Base-by-base conservation (phyloP, 805 yeast species). In the Barnettozyma botsteinii region DNA sequence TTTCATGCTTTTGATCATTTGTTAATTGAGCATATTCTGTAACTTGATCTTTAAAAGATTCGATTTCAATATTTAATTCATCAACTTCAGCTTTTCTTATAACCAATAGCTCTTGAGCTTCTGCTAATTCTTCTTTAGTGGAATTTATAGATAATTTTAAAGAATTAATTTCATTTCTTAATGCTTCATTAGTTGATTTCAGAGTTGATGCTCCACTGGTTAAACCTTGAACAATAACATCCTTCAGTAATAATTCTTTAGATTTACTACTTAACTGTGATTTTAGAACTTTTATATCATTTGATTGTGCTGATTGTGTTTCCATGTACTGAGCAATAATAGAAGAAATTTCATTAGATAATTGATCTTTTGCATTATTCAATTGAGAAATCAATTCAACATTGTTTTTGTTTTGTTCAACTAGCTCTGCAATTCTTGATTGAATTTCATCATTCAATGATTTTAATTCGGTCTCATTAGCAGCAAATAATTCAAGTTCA, bases 1-100 rank as follows among this genome's bases (percentile, higher is more conserved):
- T 43, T 10, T 43, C 47, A 7, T 14, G 13, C 23, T 36, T 33
- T 36, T 49, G 50, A 12, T 41, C 33, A 5, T 40, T 38, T 12
- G 37, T 31, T 13, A 31, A 7, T 27, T 21, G 19, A 3, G 28
- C 31, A 6, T 31, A 27, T 12, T 24, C 24, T 12, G 13, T 12
- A 3, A 34, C 30, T 18, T 40, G 38, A 8, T 40, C 30, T 22
- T 47, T 43, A 18, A 31, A 22, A 18, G 45, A 38, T 13, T 33
- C 45, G 11, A 50, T 21, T 37, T 56, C 56, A 14, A 44, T 22
- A 15, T 45, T 46, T 21, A 58, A 35, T 38, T 57, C 60, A 31
- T 46, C 49, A 29, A 56, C 57, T 33, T 57, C 61, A 3, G 58
- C 58, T 31, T 50, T 50, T 45, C 57, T 54, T 12, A 54, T 37